Conservation (phyloP, 2,329 filamentous ascomycete genomes). For the Cladosporium sp. region DNA sequence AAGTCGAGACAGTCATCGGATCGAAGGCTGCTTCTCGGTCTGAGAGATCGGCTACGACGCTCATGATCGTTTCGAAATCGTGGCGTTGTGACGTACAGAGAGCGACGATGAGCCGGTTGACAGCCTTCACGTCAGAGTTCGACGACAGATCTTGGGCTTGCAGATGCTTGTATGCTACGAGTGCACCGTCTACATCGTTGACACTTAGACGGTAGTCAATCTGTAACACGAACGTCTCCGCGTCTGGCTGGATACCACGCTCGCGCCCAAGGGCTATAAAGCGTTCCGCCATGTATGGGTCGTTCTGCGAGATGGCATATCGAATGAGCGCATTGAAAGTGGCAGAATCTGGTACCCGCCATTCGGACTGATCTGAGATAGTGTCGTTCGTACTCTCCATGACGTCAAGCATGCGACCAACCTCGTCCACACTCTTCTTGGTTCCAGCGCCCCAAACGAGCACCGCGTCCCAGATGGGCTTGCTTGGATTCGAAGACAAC, state of each 20-base stretch:
- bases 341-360: constrained; percentile 56
- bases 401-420: constrained; percentile 67
- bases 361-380: constrained; percentile 39
- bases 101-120: constrained; percentile 69
- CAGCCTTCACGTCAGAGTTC: constrained; percentile 56
- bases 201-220: constrained; percentile 72
- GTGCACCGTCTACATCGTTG: constrained; percentile 67
- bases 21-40: constrained; percentile 66
- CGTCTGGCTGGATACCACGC: constrained; percentile 63
- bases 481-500: constrained; percentile 25
- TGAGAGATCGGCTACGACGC: constrained; percentile 69
- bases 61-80: constrained; percentile 67
- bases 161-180: constrained; percentile 60
- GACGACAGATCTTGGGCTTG: constrained; percentile 53
- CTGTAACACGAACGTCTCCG: constrained; percentile 67
- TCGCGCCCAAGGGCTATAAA: constrained; percentile 65
- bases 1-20: constrained; percentile 66
- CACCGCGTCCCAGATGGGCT: constrained; percentile 61
- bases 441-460: constrained; percentile 72
- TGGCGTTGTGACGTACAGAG: constrained; percentile 59
- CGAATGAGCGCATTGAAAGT: constrained; percentile 75
- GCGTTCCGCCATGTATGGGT: constrained; percentile 68
- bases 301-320: constrained; percentile 64
- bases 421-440: constrained; percentile 67
- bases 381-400: constrained; percentile 45